These are phyloP conservation scores for Podosphaera fusca DNA, from an alignment of 2,329 filamentous ascomycete species.

Conservation along the genomic window DNA sequence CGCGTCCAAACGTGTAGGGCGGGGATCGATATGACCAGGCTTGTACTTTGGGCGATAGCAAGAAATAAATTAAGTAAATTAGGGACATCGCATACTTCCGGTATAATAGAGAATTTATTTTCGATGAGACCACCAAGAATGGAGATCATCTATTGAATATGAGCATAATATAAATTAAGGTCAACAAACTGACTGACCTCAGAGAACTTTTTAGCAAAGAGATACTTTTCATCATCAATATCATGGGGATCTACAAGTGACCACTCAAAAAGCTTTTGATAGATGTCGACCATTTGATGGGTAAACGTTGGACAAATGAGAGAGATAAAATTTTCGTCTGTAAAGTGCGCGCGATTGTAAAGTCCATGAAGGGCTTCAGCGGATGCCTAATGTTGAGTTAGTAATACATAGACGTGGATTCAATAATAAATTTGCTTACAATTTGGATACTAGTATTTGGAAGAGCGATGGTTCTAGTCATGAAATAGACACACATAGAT, in stretches of 20 bases:
- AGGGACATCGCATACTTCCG: slow-evolving; percentile 40
- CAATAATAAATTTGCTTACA: slow-evolving; percentile 22
- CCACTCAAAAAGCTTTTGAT: slow-evolving; percentile 57
- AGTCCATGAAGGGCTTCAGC: slow-evolving; percentile 67
- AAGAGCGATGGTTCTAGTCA: slow-evolving; percentile 48
- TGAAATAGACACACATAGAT: slow-evolving; percentile 43
- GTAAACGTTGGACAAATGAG: slow-evolving; percentile 63
- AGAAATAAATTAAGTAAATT: slow-evolving; percentile 63
- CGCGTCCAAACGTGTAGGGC: slow-evolving; percentile 77
- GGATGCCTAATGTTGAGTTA: slow-evolving; percentile 30
- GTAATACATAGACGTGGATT: neutral
- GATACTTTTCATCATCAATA: slow-evolving; percentile 78
- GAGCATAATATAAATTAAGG: neutral
- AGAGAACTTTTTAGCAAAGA: slow-evolving; percentile 78
- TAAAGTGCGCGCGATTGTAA: slow-evolving; percentile 52
- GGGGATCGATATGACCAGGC: slow-evolving; percentile 81
- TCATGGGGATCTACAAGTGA: slow-evolving; percentile 57
- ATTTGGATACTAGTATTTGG: slow-evolving; percentile 51
- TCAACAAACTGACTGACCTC: slow-evolving; percentile 32
- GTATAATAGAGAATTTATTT: slow-evolving; percentile 45
- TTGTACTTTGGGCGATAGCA: slow-evolving; percentile 58
- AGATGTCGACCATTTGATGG: slow-evolving; percentile 43
- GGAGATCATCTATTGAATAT: slow-evolving; percentile 43
- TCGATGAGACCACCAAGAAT: slow-evolving; percentile 69
- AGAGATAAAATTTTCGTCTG: slow-evolving; percentile 53